Evolutionary conservation across 805 yeast species (phyloP), one percentile per base, ranked within the genome.

Genomic region (Lipomyces starkeyi): DNA sequence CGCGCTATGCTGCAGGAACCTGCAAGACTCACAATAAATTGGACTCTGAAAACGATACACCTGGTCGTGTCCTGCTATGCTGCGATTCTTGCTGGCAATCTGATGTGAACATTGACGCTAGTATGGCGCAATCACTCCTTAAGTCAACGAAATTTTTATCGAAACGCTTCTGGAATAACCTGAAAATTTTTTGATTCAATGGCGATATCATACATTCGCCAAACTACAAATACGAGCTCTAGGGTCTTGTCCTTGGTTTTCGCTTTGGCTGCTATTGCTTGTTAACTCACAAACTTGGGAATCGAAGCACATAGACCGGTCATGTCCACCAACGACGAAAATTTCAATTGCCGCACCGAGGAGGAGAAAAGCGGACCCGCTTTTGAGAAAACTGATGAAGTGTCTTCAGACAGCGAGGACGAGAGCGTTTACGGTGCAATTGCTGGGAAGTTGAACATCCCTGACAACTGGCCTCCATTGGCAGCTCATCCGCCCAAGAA

Each of bases 361-460:
- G 29, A 52, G 6, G 29, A 52, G 25, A 52, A 52, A 9, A 52
- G 20, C 25, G 29, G 32, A 6, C 25, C 2, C 14, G 3, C 2
- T 20, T 52, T 22, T 17, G 56, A 56, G 40, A 32, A 56, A 56
- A 27, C 13, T 25, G 22, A 25, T 14, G 35, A 56, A 17, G 59
- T 56, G 59, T 29, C 59, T 56, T 29, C 59, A 32, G 59, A 56
- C 59, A 17, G 40, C 59, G 59, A 56, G 22, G 40, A 5, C 43
- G 40, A 27, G 43, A 56, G 35, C 40, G 43, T 52, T 52, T 52
- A 52, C 20, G 40, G 59, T 29, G 59, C 59, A 17, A 32, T 56
- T 32, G 35, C 59, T 34, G 59, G 40, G 40, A 56, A 56, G 59
- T 32, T 60, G 27, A 60, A 60, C n/a, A 60, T 60, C 27, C 63